phyloP scores from a whole-genome alignment of 108 stramenopile genomes.

The Schizochytrium sp. region DNA sequence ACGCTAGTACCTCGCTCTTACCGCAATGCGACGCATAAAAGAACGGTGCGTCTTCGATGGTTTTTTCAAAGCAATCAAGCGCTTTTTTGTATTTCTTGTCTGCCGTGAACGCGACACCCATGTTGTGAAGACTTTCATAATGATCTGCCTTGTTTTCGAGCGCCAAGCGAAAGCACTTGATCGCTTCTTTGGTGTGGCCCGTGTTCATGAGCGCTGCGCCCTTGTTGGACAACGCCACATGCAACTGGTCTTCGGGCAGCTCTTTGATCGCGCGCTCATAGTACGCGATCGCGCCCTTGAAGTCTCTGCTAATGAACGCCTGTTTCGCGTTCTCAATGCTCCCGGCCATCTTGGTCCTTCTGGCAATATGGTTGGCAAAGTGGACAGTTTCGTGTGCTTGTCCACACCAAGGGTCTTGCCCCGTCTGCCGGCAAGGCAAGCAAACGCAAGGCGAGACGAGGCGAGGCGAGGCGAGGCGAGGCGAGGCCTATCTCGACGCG shows the following conservation, averaged over 20 bases:
- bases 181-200: background rate
- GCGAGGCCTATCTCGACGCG: no score
- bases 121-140: background rate
- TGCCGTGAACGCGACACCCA: constrained; percentile 2
- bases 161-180: background rate
- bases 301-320: background rate
- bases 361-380: no score
- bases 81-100: background rate
- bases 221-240: background rate
- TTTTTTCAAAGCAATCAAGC: constrained; percentile 8
- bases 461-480: no score
- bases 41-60: background rate
- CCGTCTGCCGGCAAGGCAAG: no score
- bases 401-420: no score
- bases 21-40: constrained; percentile 1
- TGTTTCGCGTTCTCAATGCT: background rate
- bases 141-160: background rate
- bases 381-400: no score
- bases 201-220: constrained; percentile 7
- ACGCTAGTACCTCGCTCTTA: background rate
- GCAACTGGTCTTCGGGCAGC: background rate
- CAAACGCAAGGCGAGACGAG: no score
- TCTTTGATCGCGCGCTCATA: background rate
- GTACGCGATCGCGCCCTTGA: background rate
- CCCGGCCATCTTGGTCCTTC: background rate